phyloP scores from a whole-genome alignment of 306 rosid species.

The Quercus alba region DNA sequence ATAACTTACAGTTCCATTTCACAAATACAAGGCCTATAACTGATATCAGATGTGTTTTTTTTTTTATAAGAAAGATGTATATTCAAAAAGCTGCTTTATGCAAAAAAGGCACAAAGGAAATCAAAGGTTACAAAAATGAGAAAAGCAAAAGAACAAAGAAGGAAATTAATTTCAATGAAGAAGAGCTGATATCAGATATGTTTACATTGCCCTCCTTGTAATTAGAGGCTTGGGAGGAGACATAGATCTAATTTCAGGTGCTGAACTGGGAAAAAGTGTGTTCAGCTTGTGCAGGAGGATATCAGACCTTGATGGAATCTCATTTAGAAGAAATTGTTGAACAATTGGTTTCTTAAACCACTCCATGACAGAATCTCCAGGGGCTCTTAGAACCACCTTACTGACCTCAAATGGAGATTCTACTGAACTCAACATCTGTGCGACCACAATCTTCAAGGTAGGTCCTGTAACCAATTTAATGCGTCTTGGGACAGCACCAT shows the following conservation, averaged over 20 bases:
- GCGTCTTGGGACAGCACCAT: conserved; percentile 83
- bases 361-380: conserved; percentile 93
- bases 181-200: not conserved
- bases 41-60: not conserved
- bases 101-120: too few species aligned
- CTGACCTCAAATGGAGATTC: conserved; percentile 97
- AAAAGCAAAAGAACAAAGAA: too few species aligned
- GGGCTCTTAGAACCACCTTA: conserved; percentile 91
- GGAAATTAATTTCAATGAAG: too few species aligned
- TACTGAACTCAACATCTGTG: conserved; percentile 80
- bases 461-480: conserved; percentile 91
- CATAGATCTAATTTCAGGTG: conserved; percentile 83
- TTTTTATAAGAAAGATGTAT: too few species aligned
- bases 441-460: conserved; percentile 80
- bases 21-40: conserved; percentile 1
- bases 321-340: conserved; percentile 92
- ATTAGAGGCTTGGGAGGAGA: conserved; percentile 79
- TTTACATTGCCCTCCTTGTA: conserved; percentile 45
- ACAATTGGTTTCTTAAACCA: conserved; percentile 98
- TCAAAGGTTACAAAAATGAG: too few species aligned
- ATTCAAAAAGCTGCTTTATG: too few species aligned
- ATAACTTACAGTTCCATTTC: conserved; percentile 9
- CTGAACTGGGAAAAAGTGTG: conserved; percentile 89
- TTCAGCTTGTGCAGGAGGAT: conserved; percentile 89
- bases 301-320: conserved; percentile 81